These are phyloP conservation scores for Apophysomyces sp. DNA, from an alignment of 371 early-diverging fungal species.

Conservation along the genomic window DNA sequence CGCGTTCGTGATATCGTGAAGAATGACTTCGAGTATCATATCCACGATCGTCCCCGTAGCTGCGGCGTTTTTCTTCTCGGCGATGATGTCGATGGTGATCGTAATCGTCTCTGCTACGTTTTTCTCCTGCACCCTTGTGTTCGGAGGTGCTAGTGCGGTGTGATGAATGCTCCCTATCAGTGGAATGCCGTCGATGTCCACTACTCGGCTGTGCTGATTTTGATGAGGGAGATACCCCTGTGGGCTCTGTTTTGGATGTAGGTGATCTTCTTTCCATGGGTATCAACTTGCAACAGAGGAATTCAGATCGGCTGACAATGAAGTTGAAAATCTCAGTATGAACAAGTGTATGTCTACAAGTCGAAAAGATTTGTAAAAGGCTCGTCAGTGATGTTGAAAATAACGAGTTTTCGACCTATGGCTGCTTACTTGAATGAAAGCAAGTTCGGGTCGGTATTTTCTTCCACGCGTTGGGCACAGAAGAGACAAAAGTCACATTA, in stretches of 20 bases:
- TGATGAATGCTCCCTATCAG: background rate
- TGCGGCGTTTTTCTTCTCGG: slow-evolving; percentile 13
- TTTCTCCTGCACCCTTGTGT: slow-evolving; percentile 6
- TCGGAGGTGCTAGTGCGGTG: background rate
- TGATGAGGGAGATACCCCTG: background rate
- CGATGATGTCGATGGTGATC: slow-evolving; percentile 13
- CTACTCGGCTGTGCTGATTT: background rate
- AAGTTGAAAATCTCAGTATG: background rate
- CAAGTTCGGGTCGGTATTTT: no score
- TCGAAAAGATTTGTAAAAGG: background rate
- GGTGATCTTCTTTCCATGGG: slow-evolving; percentile 1
- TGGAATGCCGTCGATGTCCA: background rate
- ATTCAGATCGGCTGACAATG: background rate
- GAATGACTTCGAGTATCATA: background rate
- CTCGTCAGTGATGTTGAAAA: background rate
- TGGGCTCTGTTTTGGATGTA: background rate
- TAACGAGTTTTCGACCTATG: background rate
- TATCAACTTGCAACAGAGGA: background rate
- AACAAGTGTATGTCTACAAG: background rate
- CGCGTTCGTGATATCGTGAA: background rate
- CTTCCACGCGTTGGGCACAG: no score
- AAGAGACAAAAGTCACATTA: no score
- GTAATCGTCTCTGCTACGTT: slow-evolving; percentile 18
- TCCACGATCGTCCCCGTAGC: slow-evolving; percentile 9
- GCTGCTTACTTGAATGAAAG: background rate